Conservation (phyloP, 2,329 filamentous ascomycete genomes). For the Epichloe scottii region DNA sequence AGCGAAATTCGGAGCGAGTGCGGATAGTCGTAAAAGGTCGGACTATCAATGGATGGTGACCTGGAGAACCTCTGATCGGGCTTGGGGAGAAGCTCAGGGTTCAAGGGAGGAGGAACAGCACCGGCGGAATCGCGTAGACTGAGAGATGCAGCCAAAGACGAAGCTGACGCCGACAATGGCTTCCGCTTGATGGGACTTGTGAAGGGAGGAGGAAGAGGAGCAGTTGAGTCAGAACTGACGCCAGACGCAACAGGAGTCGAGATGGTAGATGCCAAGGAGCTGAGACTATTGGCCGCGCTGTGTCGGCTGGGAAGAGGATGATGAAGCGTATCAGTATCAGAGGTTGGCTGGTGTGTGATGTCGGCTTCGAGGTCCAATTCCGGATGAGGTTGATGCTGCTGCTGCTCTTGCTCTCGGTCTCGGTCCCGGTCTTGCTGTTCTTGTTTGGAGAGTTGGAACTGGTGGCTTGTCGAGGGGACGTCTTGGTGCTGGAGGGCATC, state of each 20-base stretch:
- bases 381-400: background rate
- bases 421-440: background rate
- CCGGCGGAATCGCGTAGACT: constrained; percentile 5
- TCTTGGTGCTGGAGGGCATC: constrained; percentile 12
- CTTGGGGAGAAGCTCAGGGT: constrained; percentile 26
- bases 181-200: constrained; percentile 41
- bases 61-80: constrained; percentile 43
- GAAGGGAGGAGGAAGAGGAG: constrained; percentile 8
- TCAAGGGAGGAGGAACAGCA: constrained; percentile 14
- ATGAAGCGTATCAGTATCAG: constrained; percentile 5
- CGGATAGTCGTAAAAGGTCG: constrained; percentile 49
- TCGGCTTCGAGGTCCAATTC: background rate
- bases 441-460: constrained; percentile 2
- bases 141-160: constrained; percentile 32
- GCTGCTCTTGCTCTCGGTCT: background rate
- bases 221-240: constrained; percentile 4
- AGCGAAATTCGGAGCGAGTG: constrained; percentile 11
- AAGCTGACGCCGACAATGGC: constrained; percentile 44
- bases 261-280: constrained; percentile 2
- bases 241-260: constrained; percentile 3
- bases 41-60: constrained; percentile 45
- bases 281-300: constrained; percentile 2
- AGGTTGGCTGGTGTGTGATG: background rate
- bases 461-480: background rate
- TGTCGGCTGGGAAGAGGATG: constrained; percentile 4